Evolutionary conservation across 2,329 filamentous ascomycete genomes (phyloP).

Genomic region (Rhexocercosporidium sp.): DNA sequence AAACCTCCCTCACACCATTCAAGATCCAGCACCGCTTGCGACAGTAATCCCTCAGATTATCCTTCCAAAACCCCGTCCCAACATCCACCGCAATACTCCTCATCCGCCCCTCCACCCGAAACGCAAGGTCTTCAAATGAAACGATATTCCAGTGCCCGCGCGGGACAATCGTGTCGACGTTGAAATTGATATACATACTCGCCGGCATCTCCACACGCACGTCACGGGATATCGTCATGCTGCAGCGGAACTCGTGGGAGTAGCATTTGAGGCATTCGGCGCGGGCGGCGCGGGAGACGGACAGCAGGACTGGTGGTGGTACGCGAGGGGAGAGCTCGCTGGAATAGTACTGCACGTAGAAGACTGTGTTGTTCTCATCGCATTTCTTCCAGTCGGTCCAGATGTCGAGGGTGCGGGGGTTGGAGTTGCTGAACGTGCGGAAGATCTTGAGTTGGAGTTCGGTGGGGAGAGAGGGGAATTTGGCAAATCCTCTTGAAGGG

Average conservation of each 20-base stretch:
- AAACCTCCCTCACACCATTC: slow-evolving; percentile 16
- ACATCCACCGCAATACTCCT: slow-evolving; percentile 23
- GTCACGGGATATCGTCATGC: not conserved
- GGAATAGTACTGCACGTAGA: slow-evolving; percentile 24
- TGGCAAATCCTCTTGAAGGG: slow-evolving; percentile 14
- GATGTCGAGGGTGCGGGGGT: slow-evolving; percentile 25
- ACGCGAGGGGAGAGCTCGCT: not conserved
- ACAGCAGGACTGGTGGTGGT: slow-evolving; percentile 10
- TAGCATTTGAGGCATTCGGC: slow-evolving; percentile 19
- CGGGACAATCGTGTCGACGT: slow-evolving; percentile 21
- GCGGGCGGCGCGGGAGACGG: slow-evolving; percentile 12
- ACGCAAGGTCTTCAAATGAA: slow-evolving; percentile 18
- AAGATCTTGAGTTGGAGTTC: slow-evolving; percentile 31
- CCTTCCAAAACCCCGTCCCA: slow-evolving; percentile 19
- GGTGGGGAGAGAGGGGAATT: slow-evolving; percentile 27
- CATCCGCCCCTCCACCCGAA: not conserved
- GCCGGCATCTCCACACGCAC: not conserved
- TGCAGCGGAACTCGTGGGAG: slow-evolving; percentile 11
- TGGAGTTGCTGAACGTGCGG: slow-evolving; percentile 9
- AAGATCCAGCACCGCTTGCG: slow-evolving; percentile 12
- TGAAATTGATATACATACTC: slow-evolving; percentile 21
- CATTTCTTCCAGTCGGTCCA: slow-evolving; percentile 23
- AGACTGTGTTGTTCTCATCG: slow-evolving; percentile 7
- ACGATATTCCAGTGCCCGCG: slow-evolving; percentile 25
- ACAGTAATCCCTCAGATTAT: slow-evolving; percentile 20